These are phyloP conservation scores for Epichloe aotearoae DNA, from an alignment of 2,329 filamentous ascomycete species.

Conservation along the genomic window DNA sequence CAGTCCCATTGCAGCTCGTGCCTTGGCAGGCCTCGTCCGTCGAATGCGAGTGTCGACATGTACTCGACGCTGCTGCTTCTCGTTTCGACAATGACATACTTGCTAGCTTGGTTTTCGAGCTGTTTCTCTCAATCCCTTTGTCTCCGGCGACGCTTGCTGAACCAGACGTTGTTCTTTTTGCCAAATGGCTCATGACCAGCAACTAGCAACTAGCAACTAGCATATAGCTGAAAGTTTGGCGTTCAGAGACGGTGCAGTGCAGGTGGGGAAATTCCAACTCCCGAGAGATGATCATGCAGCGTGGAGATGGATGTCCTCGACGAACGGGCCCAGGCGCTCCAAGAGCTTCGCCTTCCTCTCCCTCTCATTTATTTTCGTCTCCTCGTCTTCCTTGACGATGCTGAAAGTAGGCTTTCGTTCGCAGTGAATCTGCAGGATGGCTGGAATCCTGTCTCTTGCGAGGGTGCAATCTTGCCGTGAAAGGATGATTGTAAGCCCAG, in stretches of 20 bases:
- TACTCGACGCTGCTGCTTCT: constrained; percentile 18
- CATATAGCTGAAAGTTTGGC: neutral
- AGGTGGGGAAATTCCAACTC: neutral
- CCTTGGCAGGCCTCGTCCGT: constrained; percentile 14
- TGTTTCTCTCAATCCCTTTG: constrained; percentile 33
- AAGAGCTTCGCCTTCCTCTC: no score
- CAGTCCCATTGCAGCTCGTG: constrained; percentile 14
- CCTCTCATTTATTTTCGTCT: neutral
- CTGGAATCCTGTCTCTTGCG: neutral
- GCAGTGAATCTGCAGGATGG: neutral
- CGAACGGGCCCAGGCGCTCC: no score
- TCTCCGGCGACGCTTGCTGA: constrained; percentile 26
- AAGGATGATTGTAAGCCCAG: neutral
- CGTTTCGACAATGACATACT: constrained; percentile 25
- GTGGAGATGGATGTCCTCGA: no score
- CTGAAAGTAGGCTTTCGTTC: neutral
- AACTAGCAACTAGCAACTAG: neutral
- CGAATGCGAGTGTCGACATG: neutral
- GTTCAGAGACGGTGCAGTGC: neutral
- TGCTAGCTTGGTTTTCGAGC: constrained; percentile 37
- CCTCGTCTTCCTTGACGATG: neutral
- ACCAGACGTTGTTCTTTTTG: constrained; percentile 5
- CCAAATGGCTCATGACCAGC: neutral
- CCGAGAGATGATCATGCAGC: neutral
- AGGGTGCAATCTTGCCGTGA: neutral